Conservation (phyloP, 1,284 basidiomycete species). For the Fomitopsis pinicola region DNA sequence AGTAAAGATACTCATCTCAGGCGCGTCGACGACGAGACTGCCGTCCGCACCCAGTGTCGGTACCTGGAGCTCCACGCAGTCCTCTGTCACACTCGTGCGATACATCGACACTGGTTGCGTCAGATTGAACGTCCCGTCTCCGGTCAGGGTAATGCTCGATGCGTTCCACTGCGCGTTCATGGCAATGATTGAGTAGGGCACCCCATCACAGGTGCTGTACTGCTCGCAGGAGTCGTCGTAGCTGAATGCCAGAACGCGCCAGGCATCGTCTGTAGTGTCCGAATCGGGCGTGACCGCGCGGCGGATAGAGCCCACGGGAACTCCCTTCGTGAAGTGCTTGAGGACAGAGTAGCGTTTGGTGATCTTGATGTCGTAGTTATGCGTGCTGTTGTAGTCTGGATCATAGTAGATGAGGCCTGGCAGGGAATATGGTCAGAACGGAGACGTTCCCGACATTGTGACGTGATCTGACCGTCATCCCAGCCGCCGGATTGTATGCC, state of each 20-base stretch:
- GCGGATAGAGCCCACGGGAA: neutral
- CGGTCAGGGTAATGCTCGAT: neutral
- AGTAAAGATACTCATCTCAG: neutral
- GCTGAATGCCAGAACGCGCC: constrained; percentile 1
- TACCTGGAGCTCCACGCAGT: neutral
- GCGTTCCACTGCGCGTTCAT: constrained; percentile 1
- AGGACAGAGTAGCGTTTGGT: neutral
- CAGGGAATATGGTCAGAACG: neutral
- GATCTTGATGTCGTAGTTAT: neutral
- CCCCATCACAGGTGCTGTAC: neutral
- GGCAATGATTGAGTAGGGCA: neutral
- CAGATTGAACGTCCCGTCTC: neutral
- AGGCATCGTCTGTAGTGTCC: neutral
- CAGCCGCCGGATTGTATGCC: neutral
- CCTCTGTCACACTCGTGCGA: constrained; percentile 1
- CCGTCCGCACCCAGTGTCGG: neutral
- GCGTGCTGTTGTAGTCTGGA: neutral
- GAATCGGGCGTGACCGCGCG: neutral
- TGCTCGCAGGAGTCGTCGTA: neutral
- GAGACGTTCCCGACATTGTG: neutral
- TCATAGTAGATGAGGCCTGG: constrained; percentile 1
- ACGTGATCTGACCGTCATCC: neutral
- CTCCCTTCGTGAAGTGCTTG: constrained; percentile 1
- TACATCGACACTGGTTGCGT: neutral
- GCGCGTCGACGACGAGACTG: neutral